These are phyloP conservation scores for Wolfiporia cocos DNA, from an alignment of 1,284 basidiomycete genomes.

Conservation along the genomic window DNA sequence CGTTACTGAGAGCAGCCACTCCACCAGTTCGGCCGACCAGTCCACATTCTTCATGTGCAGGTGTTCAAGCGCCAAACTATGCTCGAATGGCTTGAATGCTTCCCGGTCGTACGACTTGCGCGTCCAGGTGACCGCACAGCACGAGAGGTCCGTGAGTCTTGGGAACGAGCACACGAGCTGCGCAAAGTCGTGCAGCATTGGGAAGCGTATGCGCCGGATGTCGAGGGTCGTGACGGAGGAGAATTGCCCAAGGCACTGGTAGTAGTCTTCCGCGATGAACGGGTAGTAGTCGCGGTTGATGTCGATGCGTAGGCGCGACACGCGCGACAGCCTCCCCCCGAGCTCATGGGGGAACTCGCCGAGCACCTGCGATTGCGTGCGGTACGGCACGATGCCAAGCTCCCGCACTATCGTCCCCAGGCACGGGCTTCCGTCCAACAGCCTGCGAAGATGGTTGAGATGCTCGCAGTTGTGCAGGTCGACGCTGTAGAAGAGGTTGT, in stretches of 20 bases:
- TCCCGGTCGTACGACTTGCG: conserved; percentile 3
- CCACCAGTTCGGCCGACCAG: conserved; percentile 2
- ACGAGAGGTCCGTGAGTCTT: conserved; percentile 1
- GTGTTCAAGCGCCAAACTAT: background rate
- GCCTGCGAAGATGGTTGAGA: conserved; percentile 7
- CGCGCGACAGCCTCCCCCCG: conserved; percentile 2
- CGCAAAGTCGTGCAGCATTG: conserved; percentile 5
- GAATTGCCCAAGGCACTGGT: conserved; percentile 2
- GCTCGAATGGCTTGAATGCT: background rate
- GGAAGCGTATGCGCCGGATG: conserved; percentile 6
- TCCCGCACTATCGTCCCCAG: conserved; percentile 10
- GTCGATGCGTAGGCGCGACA: conserved; percentile 2
- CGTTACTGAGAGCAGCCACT: conserved; percentile 1
- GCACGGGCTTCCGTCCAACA: conserved; percentile 4
- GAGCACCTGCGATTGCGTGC: conserved; percentile 2
- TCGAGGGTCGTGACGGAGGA: conserved; percentile 11
- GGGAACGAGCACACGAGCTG: conserved; percentile 5
- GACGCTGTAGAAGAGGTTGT: conserved; percentile 13
- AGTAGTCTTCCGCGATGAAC: conserved; percentile 6
- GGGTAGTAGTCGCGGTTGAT: conserved; percentile 5
- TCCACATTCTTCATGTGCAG: conserved; percentile 1
- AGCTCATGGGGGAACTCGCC: conserved; percentile 5
- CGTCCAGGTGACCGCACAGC: conserved; percentile 5
- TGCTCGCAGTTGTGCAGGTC: conserved; percentile 7
- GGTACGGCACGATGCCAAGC: conserved; percentile 8